These are phyloP conservation scores for Hygrophila difformis DNA, from an alignment of 257 asterid genomes.

Conservation along the genomic window DNA sequence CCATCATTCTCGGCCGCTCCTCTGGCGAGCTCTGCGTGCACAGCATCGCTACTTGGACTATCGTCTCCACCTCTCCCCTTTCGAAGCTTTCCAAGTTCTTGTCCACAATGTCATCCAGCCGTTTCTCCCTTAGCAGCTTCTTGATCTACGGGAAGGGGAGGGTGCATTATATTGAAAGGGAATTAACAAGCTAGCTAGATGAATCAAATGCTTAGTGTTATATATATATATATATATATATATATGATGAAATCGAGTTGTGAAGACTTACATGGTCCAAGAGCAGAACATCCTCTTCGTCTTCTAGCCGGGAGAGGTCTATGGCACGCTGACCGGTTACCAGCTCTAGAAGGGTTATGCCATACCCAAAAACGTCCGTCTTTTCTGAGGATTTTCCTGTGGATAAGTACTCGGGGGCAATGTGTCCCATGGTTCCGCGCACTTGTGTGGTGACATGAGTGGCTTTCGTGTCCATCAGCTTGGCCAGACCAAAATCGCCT, in stretches of 20 bases:
- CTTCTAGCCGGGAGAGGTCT: conserved; percentile 81
- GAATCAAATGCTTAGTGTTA: no score
- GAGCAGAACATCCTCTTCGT: conserved; percentile 86
- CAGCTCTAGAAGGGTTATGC: conserved; percentile 80
- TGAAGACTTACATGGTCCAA: conserved; percentile 69
- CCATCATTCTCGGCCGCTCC: conserved; percentile 73
- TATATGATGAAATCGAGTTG: not conserved
- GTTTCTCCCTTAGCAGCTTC: conserved; percentile 59
- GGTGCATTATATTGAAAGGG: not conserved
- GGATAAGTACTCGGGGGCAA: conserved; percentile 84
- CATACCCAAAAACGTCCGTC: conserved; percentile 89
- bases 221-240: no score
- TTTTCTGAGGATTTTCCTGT: conserved; percentile 86
- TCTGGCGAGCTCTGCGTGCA: conserved; percentile 79
- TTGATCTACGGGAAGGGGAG: conserved; percentile 65
- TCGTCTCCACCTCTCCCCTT: conserved; percentile 49
- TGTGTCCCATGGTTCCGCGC: conserved; percentile 98
- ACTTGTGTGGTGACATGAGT: conserved; percentile 86
- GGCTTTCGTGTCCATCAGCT: conserved; percentile 53
- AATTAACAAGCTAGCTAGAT: not conserved
- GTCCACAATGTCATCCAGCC: conserved; percentile 63
- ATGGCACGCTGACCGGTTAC: conserved; percentile 91
- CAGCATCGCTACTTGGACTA: conserved; percentile 77
- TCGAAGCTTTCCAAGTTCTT: conserved; percentile 39
- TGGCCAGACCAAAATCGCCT: conserved; percentile 90